Evolutionary conservation across 2,329 filamentous ascomycete genomes (phyloP), one percentile per base, ranked within the genome.

Genomic region (Epichloe gansuensis): DNA sequence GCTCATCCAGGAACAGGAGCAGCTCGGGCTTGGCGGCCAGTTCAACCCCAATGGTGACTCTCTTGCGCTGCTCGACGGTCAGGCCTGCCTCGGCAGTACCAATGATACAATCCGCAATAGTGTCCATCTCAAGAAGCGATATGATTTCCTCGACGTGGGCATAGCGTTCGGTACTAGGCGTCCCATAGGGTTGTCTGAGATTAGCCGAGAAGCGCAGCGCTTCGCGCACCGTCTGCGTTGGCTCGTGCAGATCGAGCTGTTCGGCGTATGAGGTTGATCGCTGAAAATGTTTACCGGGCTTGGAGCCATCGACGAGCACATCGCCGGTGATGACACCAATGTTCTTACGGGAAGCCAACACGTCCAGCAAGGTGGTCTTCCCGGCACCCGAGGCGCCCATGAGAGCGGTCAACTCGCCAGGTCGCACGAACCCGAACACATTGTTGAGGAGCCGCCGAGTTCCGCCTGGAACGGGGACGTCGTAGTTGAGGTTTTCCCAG

Each of bases 41-140:
- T 64, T 95, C 90, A 9, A 95, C 88, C 60, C 88, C 90, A 54
- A 95, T 95, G 0, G 90, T 95, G n/a, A 95, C 80, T 61, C 88
- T 86, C 69, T 83, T 83, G 48, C 78, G 74, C 66, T 82, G 77
- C 62, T 82, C 80, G 12, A 81, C 78, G 4, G 83, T 86, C 25
- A 86, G 72, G 56, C 86, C 89, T 62, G 86, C 84, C 61, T 91
- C 78, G 3, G 76, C 72, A 3, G 68, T 71, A 34, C 78, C 78
- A 48, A 82, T 80, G 35, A 81, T 76, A 52, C 75, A 77, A 61
- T 82, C 78, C 1, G 78, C 78, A 41, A 80, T 78, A 7, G 69
- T 59, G 61, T 81, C 77, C 72, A 82, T 80, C 60, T 81, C 78
- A 4, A 82, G 63, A 5, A 82, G 67, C 1, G 74, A 69, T 45